Percentiles rank a stretch among this genome's conserved stretches.
Conservation (phyloP, 164 flowering plant species). For the Annona cherimola region DNA sequence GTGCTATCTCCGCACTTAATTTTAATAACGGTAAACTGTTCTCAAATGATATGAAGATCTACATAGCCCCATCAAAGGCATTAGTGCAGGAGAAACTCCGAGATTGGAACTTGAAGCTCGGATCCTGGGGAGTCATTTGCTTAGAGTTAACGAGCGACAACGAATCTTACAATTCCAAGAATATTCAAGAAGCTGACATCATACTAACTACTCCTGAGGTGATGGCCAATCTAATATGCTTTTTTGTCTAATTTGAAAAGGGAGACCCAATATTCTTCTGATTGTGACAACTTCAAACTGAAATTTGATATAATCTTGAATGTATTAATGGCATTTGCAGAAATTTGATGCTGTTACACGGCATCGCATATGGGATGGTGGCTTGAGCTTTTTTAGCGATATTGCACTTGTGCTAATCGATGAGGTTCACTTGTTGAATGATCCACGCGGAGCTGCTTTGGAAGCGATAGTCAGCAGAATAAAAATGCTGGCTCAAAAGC, state of each 20-base stretch:
- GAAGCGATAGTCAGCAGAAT: conserved; percentile 95
- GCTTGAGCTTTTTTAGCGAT: conserved; percentile 91
- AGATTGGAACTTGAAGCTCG: conserved; percentile 85
- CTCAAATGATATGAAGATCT: conserved; percentile 40
- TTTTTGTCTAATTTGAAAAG: not conserved
- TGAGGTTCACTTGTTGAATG: conserved; percentile 96
- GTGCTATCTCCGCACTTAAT: not conserved
- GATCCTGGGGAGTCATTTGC: conserved; percentile 77
- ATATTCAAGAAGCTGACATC: conserved; percentile 81
- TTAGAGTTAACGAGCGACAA: conserved; percentile 94
- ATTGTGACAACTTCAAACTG: not conserved
- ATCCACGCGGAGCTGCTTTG: conserved; percentile 90
- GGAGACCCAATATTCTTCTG: not conserved
- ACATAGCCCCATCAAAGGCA: conserved; percentile 96
- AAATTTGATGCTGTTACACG: conserved; percentile 96
- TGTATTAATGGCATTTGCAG: conserved; percentile 29
- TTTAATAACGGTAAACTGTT: not conserved
- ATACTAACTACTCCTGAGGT: conserved; percentile 98
- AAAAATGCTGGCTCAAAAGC: conserved; percentile 73
- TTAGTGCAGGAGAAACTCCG: conserved; percentile 96
- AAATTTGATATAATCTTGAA: conserved; percentile 8
- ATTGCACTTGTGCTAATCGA: conserved; percentile 95
- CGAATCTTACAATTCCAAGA: conserved; percentile 53
- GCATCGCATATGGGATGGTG: conserved; percentile 79
- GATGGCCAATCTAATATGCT: conserved; percentile 3